These are phyloP conservation scores for Wickerhamomyces bisporus DNA, from an alignment of 805 yeast genomes.

Conservation along the genomic window DNA sequence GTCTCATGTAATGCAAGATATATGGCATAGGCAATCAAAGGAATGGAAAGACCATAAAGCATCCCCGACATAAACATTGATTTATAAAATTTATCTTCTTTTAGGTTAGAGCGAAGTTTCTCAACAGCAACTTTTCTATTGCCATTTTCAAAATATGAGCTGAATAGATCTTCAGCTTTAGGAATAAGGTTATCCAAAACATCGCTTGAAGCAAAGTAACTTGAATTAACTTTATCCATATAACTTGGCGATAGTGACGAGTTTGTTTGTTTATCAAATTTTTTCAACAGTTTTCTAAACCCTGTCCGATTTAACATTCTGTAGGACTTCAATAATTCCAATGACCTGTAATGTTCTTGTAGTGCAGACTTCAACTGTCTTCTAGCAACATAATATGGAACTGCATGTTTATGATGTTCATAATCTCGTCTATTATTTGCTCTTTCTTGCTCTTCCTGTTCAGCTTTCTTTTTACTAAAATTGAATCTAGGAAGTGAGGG, in stretches of 20 bases:
- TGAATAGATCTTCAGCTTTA: conserved; percentile 63
- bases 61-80: conserved; percentile 60
- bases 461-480: conserved; percentile 27
- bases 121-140: conserved; percentile 66
- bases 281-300: conserved; percentile 81
- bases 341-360: conserved; percentile 65
- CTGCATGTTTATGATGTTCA: conserved; percentile 30
- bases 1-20: conserved; percentile 43
- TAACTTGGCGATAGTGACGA: conserved; percentile 40
- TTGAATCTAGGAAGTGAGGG: conserved; percentile 38
- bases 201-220: conserved; percentile 61
- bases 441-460: conserved; percentile 13
- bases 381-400: conserved; percentile 61
- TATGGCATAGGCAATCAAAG: conserved; percentile 59
- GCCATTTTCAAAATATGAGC: conserved; percentile 63
- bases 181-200: conserved; percentile 57
- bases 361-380: conserved; percentile 65
- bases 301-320: conserved; percentile 80
- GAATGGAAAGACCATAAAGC: conserved; percentile 63
- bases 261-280: conserved; percentile 73
- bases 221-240: conserved; percentile 50
- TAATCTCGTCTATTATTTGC: conserved; percentile 46
- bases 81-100: conserved; percentile 30
- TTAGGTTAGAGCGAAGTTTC: conserved; percentile 49
- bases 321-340: conserved; percentile 67